A percentile compares a stretch with the other conserved stretches of the same genome.
Evolutionary conservation across 768 basidiomycete genomes (phyloP).

Genomic region (Mrakia blollopis): DNA sequence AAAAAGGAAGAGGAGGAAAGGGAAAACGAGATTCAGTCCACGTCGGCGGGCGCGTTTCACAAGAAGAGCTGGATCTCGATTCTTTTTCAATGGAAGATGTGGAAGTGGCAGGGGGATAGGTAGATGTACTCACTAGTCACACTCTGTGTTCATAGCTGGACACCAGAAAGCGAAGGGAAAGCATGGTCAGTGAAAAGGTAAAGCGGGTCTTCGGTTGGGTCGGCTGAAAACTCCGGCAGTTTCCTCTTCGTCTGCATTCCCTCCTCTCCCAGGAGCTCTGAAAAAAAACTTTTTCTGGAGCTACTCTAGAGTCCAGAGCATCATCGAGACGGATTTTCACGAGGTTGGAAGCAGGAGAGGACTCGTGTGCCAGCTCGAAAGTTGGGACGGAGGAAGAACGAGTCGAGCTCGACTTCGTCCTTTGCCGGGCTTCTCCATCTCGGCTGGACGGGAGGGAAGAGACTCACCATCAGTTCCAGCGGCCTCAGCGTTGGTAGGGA

Average conservation of each 20-base stretch:
- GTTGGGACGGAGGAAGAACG: too few species aligned
- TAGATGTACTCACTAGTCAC: slow-evolving; percentile 4
- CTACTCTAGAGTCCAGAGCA: background rate
- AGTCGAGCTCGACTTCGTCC: background rate
- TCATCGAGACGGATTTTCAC: background rate
- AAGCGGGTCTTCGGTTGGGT: slow-evolving; percentile 11
- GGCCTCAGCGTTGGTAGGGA: slow-evolving; percentile 27
- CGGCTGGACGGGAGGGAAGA: background rate
- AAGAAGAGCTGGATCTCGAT: too few species aligned
- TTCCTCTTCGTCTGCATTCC: background rate
- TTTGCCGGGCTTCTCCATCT: background rate
- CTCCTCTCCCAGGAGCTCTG: background rate
- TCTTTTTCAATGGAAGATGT: background rate
- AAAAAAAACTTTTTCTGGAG: background rate
- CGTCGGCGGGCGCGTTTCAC: background rate
- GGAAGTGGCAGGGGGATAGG: background rate
- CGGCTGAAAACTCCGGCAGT: background rate
- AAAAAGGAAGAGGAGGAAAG: background rate
- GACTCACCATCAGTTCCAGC: slow-evolving; percentile 28
- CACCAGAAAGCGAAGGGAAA: background rate
- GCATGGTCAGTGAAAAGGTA: background rate
- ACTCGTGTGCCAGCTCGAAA: too few species aligned
- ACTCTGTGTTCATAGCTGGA: slow-evolving; percentile 15
- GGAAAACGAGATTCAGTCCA: background rate
- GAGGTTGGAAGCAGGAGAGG: too few species aligned